Percentiles rank a stretch among this genome's conserved stretches.
Evolutionary conservation across 192 early-diverging fungal species (phyloP).

Genomic region (Umbelopsis ramanniana): DNA sequence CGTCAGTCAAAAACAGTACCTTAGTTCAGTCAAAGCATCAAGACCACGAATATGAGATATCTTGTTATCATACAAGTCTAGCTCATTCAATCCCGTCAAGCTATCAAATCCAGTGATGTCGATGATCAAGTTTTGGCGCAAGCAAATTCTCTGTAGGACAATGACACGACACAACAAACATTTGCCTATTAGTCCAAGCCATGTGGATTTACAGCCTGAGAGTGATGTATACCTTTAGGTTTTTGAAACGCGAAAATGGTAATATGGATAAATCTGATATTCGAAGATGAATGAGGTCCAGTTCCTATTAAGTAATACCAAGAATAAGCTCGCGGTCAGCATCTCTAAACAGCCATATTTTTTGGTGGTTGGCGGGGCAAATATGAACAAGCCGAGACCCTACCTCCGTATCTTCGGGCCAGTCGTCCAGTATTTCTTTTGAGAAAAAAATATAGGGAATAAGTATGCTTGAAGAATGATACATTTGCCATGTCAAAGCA

Average conservation of each 20-base stretch:
- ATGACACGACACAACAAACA: too few species aligned
- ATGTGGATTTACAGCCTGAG: too few species aligned
- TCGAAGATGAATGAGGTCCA: slow-evolving; percentile 72
- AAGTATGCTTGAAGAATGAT: not conserved
- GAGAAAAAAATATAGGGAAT: not conserved
- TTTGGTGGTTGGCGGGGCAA: not conserved
- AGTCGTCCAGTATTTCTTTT: slow-evolving; percentile 46
- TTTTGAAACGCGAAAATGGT: slow-evolving; percentile 62
- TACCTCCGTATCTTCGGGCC: slow-evolving; percentile 55
- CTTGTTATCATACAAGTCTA: slow-evolving; percentile 97
- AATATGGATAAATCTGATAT: slow-evolving; percentile 58
- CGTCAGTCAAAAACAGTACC: slow-evolving; percentile 43
- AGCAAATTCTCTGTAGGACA: slow-evolving; percentile 64
- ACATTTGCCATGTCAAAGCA: not conserved
- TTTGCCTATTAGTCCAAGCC: too few species aligned
- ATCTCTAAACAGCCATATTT: not conserved
- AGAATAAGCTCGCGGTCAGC: not conserved
- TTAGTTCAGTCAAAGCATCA: slow-evolving; percentile 59
- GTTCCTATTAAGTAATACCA: slow-evolving; percentile 47
- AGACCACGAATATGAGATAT: slow-evolving; percentile 76
- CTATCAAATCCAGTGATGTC: slow-evolving; percentile 65
- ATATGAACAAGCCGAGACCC: not conserved
- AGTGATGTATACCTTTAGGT: slow-evolving; percentile 57
- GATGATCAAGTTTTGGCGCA: slow-evolving; percentile 85
- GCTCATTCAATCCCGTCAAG: slow-evolving; percentile 67